Percentiles rank a stretch among this genome's conserved stretches.
phyloP scores from a whole-genome alignment of 2,329 filamentous ascomycete genomes.

The Ophiostoma piceae region DNA sequence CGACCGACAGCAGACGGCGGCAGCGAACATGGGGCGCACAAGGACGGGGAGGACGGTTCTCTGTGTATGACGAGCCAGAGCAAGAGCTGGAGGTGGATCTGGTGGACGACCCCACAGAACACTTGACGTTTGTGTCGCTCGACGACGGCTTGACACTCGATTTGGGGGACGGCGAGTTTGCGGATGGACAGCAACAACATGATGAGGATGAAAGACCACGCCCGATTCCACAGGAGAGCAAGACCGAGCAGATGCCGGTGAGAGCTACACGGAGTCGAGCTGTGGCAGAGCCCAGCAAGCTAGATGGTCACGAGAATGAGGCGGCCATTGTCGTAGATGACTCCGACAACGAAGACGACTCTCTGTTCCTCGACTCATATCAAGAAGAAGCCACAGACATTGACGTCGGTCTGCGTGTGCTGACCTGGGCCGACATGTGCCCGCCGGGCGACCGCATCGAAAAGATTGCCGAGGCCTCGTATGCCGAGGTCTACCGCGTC shows the following conservation, averaged over 20 bases:
- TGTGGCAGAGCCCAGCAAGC: background rate
- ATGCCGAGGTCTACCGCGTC: slow-evolving; percentile 60
- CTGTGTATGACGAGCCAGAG: slow-evolving; percentile 22
- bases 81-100: slow-evolving; percentile 22
- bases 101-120: slow-evolving; percentile 28
- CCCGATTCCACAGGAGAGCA: background rate
- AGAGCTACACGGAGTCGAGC: background rate
- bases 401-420: slow-evolving; percentile 36
- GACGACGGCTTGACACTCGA: slow-evolving; percentile 18
- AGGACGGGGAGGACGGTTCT: background rate
- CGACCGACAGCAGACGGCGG: slow-evolving; percentile 35
- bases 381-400: slow-evolving; percentile 27
- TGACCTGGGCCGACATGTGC: slow-evolving; percentile 56
- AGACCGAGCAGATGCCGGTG: background rate
- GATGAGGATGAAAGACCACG: background rate
- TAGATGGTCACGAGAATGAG: background rate
- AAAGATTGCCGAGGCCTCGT: slow-evolving; percentile 64
- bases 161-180: background rate
- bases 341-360: background rate
- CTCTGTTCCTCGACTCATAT: slow-evolving; percentile 17
- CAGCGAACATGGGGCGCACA: background rate
- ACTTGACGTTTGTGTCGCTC: slow-evolving; percentile 26
- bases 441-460: slow-evolving; percentile 48
- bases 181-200: background rate
- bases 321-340: background rate